A percentile compares a stretch with the other conserved stretches of the same genome.
Evolutionary conservation across 768 basidiomycete species (phyloP).

Genomic region (Podaxis rugospora): DNA sequence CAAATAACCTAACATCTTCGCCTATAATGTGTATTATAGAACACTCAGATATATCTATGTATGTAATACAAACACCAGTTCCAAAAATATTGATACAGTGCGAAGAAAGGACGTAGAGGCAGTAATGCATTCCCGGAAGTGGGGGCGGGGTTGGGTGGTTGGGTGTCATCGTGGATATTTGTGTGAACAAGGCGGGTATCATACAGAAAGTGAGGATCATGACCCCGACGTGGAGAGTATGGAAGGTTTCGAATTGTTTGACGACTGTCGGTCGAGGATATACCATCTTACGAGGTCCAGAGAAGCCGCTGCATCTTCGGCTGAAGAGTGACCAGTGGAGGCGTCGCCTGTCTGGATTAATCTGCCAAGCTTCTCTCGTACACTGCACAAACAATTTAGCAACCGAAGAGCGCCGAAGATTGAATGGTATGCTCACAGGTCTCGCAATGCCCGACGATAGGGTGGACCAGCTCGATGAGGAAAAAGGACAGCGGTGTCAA

Average conservation of each 20-base stretch:
- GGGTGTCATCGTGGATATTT: not conserved
- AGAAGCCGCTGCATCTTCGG: conserved; percentile 87
- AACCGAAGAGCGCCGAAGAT: conserved; percentile 14
- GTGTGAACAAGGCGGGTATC: not conserved
- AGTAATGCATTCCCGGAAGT: not conserved
- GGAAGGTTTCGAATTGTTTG: conserved; percentile 21
- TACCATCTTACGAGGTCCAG: conserved; percentile 86
- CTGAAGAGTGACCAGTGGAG: conserved; percentile 78
- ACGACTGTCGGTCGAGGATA: conserved; percentile 52
- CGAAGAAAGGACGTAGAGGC: not conserved
- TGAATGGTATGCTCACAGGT: conserved; percentile 50
- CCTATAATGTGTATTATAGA: not conserved
- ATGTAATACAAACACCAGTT: not conserved
- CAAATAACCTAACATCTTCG: not conserved
- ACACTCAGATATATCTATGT: not conserved
- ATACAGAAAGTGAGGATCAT: not conserved
- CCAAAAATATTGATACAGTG: not conserved
- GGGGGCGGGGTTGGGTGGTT: not conserved
- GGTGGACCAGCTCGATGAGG: conserved; percentile 74
- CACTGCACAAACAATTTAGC: conserved; percentile 39
- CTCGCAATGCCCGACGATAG: conserved; percentile 74
- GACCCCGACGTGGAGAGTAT: not conserved
- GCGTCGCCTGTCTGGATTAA: conserved; percentile 80
- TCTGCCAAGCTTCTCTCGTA: conserved; percentile 74
- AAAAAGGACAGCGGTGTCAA: conserved; percentile 87